phyloP scores from a whole-genome alignment of 768 basidiomycete genomes.

The Rhodotorula babjevae region DNA sequence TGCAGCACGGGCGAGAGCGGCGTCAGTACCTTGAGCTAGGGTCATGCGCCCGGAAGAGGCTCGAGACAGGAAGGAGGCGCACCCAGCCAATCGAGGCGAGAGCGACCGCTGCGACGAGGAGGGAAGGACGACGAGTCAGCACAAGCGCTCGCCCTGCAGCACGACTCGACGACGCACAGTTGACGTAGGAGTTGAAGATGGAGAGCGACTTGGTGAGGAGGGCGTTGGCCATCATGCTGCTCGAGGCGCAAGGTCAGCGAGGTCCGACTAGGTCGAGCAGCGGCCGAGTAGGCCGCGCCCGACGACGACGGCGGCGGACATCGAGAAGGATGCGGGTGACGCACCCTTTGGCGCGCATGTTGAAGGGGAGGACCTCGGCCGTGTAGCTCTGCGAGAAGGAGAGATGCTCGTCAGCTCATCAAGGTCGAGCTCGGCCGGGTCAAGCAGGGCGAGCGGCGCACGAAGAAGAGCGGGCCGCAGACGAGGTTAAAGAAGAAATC shows the following conservation, averaged over 20 bases:
- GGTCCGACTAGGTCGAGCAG: not conserved
- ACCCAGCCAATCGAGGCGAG: not conserved
- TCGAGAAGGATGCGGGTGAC: slow-evolving; percentile 12
- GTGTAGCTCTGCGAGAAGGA: slow-evolving; percentile 22
- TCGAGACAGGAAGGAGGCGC: not conserved
- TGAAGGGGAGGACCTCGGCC: slow-evolving; percentile 30
- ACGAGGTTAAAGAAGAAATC: slow-evolving; percentile 24
- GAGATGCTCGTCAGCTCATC: not conserved
- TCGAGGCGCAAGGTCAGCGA: not conserved
- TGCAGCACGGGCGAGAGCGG: not conserved
- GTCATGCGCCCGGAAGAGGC: too few species aligned
- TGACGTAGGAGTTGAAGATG: not conserved
- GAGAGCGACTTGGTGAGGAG: not conserved
- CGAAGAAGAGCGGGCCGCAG: slow-evolving; percentile 30
- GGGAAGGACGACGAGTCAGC: not conserved
- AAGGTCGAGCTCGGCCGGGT: not conserved
- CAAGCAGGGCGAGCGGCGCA: slow-evolving; percentile 6
- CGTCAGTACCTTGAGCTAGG: not conserved
- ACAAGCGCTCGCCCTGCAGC: too few species aligned
- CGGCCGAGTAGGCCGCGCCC: not conserved
- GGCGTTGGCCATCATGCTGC: not conserved
- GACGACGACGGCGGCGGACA: too few species aligned
- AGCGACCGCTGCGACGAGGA: not conserved
- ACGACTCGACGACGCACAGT: not conserved
- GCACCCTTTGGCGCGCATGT: slow-evolving; percentile 30